Percentiles rank a stretch among this genome's conserved stretches.
Evolutionary conservation across 352 stramenopile species (phyloP).

Genomic region (Pythium phragmiticola): DNA sequence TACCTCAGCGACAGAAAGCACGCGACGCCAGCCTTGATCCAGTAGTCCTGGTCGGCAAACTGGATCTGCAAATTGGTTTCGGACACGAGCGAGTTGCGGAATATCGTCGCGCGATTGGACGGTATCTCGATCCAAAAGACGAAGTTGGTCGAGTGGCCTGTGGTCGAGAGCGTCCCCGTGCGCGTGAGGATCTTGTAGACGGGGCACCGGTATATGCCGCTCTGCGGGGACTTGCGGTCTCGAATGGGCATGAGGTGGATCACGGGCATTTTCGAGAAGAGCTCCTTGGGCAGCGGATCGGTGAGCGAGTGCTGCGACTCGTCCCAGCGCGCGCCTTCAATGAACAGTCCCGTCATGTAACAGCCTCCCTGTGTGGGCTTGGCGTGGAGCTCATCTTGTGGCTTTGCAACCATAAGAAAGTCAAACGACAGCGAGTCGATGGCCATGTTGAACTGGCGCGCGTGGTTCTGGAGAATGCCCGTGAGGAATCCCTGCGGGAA

Average conservation of each 20-base stretch:
- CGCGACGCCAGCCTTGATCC: conserved; percentile 95
- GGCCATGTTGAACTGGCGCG: conserved; percentile 66
- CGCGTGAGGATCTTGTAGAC: conserved; percentile 96
- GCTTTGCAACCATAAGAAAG: conserved; percentile 50
- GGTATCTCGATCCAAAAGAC: conserved; percentile 94
- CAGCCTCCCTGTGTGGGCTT: conserved; percentile 64
- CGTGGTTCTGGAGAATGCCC: conserved; percentile 80
- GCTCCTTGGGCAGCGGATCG: conserved; percentile 89
- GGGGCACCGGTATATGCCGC: conserved; percentile 91
- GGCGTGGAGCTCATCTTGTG: conserved; percentile 34
- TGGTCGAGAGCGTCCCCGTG: conserved; percentile 87
- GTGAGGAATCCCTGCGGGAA: conserved; percentile 83
- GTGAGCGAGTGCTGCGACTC: conserved; percentile 65
- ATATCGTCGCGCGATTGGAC: conserved; percentile 72
- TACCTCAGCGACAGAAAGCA: conserved; percentile 93
- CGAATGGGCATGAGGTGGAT: conserved; percentile 84
- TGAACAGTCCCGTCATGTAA: conserved; percentile 87
- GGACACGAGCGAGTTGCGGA: conserved; percentile 89
- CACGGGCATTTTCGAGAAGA: conserved; percentile 92
- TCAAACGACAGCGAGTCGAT: conserved; percentile 79
- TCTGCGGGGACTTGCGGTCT: conserved; percentile 71
- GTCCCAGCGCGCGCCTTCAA: conserved; percentile 89
- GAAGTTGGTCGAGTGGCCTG: conserved; percentile 93
- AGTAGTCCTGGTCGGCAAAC: conserved; percentile 92
- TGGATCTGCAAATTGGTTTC: conserved; percentile 92